Conservation (phyloP, 495 filamentous ascomycete species). For the Podospora pseudoanserina region DNA sequence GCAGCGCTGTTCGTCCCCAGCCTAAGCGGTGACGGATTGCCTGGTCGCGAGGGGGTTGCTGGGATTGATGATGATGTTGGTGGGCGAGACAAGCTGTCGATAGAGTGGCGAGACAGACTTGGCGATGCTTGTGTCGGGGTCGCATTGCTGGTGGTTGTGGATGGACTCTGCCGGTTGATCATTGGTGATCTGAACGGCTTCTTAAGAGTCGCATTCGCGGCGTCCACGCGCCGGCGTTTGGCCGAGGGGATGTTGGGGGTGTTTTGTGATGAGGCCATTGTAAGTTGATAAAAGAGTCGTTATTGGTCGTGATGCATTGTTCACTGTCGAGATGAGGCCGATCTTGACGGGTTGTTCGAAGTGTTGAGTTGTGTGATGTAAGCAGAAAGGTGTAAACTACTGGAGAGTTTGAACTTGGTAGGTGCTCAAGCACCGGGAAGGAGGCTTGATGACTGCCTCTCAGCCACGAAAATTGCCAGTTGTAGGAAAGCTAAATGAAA, state of each 20-base stretch:
- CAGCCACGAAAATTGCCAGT: too few species aligned
- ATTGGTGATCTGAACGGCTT: conserved; percentile 33
- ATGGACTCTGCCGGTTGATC: conserved; percentile 20
- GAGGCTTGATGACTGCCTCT: too few species aligned
- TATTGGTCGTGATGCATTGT: not conserved
- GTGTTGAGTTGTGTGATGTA: too few species aligned
- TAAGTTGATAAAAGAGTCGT: not conserved
- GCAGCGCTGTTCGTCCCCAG: not conserved
- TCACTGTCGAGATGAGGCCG: not conserved
- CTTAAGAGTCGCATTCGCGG: conserved; percentile 27
- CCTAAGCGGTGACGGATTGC: not conserved
- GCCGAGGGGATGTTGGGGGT: conserved; percentile 14
- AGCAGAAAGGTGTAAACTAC: too few species aligned
- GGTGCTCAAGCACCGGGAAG: too few species aligned
- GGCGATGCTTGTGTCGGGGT: not conserved
- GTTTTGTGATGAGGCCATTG: not conserved
- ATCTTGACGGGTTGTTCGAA: not conserved
- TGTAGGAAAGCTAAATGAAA: too few species aligned
- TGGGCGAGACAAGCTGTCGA: not conserved
- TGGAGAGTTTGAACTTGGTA: too few species aligned
- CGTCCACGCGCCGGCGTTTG: conserved; percentile 33
- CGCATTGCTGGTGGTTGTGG: not conserved
- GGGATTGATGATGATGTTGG: not conserved
- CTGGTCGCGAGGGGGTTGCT: not conserved
- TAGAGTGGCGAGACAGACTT: not conserved